phyloP scores from a whole-genome alignment of 2,329 filamentous ascomycete species.

The Sporothrix luriei region DNA sequence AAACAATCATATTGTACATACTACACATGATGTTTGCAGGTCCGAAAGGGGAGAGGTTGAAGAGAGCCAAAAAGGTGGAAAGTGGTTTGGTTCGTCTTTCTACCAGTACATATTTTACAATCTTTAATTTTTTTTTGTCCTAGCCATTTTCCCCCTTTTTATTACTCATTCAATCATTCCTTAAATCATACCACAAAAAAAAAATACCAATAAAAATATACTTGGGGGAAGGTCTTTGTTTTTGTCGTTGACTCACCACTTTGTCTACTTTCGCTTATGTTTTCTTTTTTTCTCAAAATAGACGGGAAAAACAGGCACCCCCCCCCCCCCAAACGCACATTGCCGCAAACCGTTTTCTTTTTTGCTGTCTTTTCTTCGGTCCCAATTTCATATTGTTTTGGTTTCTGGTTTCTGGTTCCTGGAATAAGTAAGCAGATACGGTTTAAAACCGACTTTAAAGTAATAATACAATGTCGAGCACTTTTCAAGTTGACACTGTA shows the following conservation, averaged over 20 bases:
- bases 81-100: not conserved
- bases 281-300: conserved; percentile 20
- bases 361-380: not conserved
- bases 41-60: not conserved
- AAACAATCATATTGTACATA: conserved; percentile 16
- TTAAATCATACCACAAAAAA: not conserved
- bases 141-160: not conserved
- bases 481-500: not conserved
- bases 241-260: conserved; percentile 5
- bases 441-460: too few relatives aligned
- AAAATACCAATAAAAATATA: not conserved
- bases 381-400: not conserved
- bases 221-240: not conserved
- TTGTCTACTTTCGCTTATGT: conserved; percentile 16
- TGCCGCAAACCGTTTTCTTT: not conserved
- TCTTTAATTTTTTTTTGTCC: conserved; percentile 3
- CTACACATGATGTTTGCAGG: not conserved
- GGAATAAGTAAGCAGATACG: too few relatives aligned
- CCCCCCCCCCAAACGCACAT: not conserved
- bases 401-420: not conserved
- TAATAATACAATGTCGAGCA: too few relatives aligned
- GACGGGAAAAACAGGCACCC: conserved; percentile 4
- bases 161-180: not conserved
- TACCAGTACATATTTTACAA: conserved; percentile 24
- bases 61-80: too few relatives aligned